Percentiles rank a stretch among this genome's conserved stretches.
These are phyloP conservation scores for Podospora appendiculata DNA, from an alignment of 495 filamentous ascomycete genomes.

Conservation along the genomic window DNA sequence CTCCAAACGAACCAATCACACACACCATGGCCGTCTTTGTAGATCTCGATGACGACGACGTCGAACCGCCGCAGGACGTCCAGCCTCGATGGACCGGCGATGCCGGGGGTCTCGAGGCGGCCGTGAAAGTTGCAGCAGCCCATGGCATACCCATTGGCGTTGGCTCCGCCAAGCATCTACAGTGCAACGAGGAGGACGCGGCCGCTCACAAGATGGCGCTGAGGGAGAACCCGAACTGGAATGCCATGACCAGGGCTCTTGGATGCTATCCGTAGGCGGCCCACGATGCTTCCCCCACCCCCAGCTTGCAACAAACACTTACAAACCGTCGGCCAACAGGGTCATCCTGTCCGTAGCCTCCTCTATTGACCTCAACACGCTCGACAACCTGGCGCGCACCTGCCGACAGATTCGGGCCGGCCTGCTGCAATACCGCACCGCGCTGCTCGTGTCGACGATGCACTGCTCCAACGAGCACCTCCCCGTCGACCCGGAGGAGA, in stretches of 20 bases:
- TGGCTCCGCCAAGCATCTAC: neutral
- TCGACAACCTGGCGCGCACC: constrained; percentile 70
- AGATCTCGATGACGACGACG: constrained; percentile 51
- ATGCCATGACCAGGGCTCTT: constrained; percentile 67
- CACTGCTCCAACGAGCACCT: constrained; percentile 65
- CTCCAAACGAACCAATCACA: too few relatives aligned
- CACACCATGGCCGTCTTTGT: constrained; percentile 55
- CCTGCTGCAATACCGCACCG: constrained; percentile 65
- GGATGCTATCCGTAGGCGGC: constrained; percentile 79
- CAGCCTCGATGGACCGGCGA: neutral
- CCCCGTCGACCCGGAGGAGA: constrained; percentile 38
- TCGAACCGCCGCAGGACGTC: constrained; percentile 33
- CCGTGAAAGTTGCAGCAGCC: neutral
- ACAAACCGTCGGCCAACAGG: constrained; percentile 38
- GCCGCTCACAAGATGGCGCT: constrained; percentile 19
- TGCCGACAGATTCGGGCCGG: constrained; percentile 72
- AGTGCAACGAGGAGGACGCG: constrained; percentile 5
- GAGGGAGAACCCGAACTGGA: constrained; percentile 56
- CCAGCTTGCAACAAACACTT: too few relatives aligned
- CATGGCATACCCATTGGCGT: neutral
- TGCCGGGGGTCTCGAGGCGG: constrained; percentile 2
- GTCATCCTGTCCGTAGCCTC: constrained; percentile 68
- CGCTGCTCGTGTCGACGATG: constrained; percentile 63
- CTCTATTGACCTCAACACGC: constrained; percentile 73
- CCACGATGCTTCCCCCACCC: too few relatives aligned